Base-by-base conservation (phyloP, 2,329 filamentous ascomycete genomes). In the Arthrobotrys sinensis region DNA sequence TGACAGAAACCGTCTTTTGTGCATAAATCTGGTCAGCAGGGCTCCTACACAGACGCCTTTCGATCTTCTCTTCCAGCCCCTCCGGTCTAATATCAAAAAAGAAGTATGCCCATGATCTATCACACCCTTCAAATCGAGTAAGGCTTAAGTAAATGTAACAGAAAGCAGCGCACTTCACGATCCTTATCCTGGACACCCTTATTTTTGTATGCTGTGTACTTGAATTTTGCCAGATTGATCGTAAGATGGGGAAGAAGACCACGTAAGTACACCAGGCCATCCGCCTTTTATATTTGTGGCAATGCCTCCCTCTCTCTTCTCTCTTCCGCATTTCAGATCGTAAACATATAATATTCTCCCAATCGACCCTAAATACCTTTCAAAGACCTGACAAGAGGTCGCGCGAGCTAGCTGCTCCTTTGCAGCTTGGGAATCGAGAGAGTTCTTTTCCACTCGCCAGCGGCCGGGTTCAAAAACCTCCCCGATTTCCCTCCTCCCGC, bases 21-120 rank as follows among this genome's bases (percentile, higher is more conserved):
- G 64, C 64, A 67, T 67, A 32, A 67, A 52, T 40, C 53, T 52
- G 45, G 55, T 60, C 55, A 60, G 55, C 55, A 60, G 55, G 55
- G 52, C 14, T 40, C 32, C 52, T 28, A 28, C 24, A 28, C 2
- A 55, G 16, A 34, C 53, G 14, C 24, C n/a, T 24, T 8, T 8
- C 10, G 19, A 8, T 50, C 14, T n/a, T 14, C 14, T 45, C 14
- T 45, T 14, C 14, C 11, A 21, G n/a, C 14, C 19, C 45, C 19
- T 11, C 50, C 50, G 50, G 50, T 10, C 50, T 34, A 53, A 21
- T n/a, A 43, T 28, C 40, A 12, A 45, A 45, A 45, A 16, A 12
- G 32, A 24, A 57, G n/a, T 14, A n/a, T 36, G 8, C 38, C 53
- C 34, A 60, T 60, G 52, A 57, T 60, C 55, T 60, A 19, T 60